phyloP scores from a whole-genome alignment of 2,329 filamentous ascomycete genomes.

The Trichoderma cornu-damae region DNA sequence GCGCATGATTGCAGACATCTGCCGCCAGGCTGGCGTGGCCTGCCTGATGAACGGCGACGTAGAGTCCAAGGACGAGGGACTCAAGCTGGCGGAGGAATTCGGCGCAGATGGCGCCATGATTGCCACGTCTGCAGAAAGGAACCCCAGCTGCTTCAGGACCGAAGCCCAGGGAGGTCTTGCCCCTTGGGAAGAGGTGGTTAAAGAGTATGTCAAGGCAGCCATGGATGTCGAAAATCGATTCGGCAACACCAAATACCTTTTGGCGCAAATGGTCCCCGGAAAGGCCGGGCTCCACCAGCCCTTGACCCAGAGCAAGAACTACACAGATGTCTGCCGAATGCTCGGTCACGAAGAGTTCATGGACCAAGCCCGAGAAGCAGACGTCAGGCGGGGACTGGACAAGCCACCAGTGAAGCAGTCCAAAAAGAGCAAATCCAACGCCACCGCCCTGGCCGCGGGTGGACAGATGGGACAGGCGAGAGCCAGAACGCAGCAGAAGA shows the following conservation, averaged over 20 bases:
- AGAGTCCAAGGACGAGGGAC: slow-evolving; percentile 63
- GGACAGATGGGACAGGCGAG: slow-evolving; percentile 41
- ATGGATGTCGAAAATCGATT: slow-evolving; percentile 80
- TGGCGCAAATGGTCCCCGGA: slow-evolving; percentile 80
- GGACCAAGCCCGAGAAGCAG: slow-evolving; percentile 59
- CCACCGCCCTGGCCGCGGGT: slow-evolving; percentile 45
- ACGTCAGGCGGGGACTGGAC: slow-evolving; percentile 57
- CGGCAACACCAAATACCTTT: slow-evolving; percentile 88
- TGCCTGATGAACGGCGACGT: slow-evolving; percentile 97
- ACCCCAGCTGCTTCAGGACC: slow-evolving; percentile 78
- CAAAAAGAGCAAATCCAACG: slow-evolving; percentile 31
- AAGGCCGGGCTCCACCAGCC: slow-evolving; percentile 60
- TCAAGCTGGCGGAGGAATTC: slow-evolving; percentile 67
- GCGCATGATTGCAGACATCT: slow-evolving; percentile 75
- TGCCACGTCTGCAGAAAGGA: slow-evolving; percentile 84
- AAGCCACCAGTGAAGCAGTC: slow-evolving; percentile 37
- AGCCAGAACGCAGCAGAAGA: slow-evolving; percentile 32
- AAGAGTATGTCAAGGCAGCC: slow-evolving; percentile 65
- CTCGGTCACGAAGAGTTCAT: slow-evolving; percentile 61
- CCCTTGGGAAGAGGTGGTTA: slow-evolving; percentile 71
- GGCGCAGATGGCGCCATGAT: slow-evolving; percentile 97
- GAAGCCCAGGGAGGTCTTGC: slow-evolving; percentile 63
- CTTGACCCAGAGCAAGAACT: slow-evolving; percentile 64
- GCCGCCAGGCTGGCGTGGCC: slow-evolving; percentile 77
- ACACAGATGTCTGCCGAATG: slow-evolving; percentile 60